Evolutionary conservation across 2,329 filamentous ascomycete species (phyloP).

Genomic region (Capronia americana): DNA sequence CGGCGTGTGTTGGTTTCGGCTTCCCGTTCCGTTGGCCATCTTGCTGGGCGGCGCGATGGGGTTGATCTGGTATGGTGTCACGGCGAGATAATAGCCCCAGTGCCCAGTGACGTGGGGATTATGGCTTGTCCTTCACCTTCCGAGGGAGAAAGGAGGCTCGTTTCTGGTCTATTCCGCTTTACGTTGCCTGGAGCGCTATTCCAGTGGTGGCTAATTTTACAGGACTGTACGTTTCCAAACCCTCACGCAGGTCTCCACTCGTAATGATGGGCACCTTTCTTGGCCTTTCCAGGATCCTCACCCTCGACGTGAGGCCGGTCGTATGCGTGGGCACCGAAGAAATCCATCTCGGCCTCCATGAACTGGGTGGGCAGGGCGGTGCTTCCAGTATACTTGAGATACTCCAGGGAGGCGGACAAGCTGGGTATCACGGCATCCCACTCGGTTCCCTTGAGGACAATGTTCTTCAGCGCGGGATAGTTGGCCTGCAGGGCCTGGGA

Average conservation of each 20-base stretch:
- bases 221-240: not conserved
- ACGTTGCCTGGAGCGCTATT: not conserved
- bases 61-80: conserved; percentile 54
- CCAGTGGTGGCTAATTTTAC: not conserved
- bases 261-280: conserved; percentile 7
- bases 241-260: conserved; percentile 9
- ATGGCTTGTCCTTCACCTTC: no score
- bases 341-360: conserved; percentile 11
- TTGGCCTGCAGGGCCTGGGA: not conserved
- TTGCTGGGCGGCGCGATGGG: conserved; percentile 56
- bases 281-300: conserved; percentile 9
- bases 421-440: not conserved
- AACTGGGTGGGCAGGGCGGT: conserved; percentile 10
- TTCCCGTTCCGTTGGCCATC: conserved; percentile 54
- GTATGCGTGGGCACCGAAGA: not conserved
- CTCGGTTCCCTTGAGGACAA: conserved; percentile 7
- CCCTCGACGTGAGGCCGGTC: not conserved
- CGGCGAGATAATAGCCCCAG: not conserved
- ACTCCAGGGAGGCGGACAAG: conserved; percentile 7
- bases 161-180: not conserved
- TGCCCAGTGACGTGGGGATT: no score
- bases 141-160: no score
- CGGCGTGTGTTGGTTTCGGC: conserved; percentile 55
- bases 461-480: conserved; percentile 4
- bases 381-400: conserved; percentile 4